Evolutionary conservation across 1,139 yeast genomes (phyloP), one percentile per base, ranked within the genome.

Genomic region (Nakaseomyces delphensis): DNA sequence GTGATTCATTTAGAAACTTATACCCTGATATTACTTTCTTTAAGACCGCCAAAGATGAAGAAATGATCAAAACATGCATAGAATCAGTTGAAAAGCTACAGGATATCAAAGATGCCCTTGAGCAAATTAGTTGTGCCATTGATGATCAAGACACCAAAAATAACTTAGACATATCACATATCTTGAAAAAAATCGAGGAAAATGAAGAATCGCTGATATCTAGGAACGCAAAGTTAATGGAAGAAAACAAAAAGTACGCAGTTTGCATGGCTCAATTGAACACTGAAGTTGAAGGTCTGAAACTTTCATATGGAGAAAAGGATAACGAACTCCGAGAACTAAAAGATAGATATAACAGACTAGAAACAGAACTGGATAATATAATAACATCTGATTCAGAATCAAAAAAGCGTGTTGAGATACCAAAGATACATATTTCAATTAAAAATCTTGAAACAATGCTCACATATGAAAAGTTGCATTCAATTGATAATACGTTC

Each of bases 171-270:
- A 13, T 28, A 2, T 13, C 23, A 23, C 31, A 36, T 19, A 15
- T 18, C 6, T 41, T 39, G 14, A 33, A 27, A 7, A 31, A 30
- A 4, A 27, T 43, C 24, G 39, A 37, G 11, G 43, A 41, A 25
- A 39, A 38, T 33, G 45, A 42, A n/a, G 42, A 45, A 19, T 32
- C 32, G 6, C 24, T 21, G 15, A 36, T 6, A 9, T 10, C 21
- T 11, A n/a, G 35, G 6, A 31, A 31, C 18, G 13, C 8, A 44
- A 28, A 20, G 41, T 36, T 42, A 43, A 20, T 45, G 48, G 51
- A 42, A 43, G 30, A 37, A 8, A 20, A 30, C 6, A 5, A 41
- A 33, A 18, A 38, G 18, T 18, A 25, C 18, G 13, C 29, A 28
- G 5, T 15, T 41, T 16, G 36, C 33, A 8, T 39, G 41, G 21